A percentile compares a stretch with the other conserved stretches of the same genome.
Conservation (phyloP, 2,329 filamentous ascomycete genomes). For the Neonectria ditissima region DNA sequence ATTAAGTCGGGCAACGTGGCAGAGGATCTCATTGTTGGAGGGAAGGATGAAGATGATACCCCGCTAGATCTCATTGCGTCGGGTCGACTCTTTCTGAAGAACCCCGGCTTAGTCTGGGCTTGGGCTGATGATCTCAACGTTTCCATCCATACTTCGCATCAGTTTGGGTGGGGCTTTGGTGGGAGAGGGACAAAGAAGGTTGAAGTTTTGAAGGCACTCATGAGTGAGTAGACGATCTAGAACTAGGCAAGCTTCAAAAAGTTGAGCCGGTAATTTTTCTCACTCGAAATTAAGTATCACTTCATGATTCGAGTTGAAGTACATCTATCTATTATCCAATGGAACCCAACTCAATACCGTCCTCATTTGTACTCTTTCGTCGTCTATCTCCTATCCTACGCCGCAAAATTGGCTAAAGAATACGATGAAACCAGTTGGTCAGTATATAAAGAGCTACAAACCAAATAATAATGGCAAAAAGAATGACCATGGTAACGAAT, state of each 20-base stretch:
- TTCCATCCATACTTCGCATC: slow-evolving; percentile 60
- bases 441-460: no score
- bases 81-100: slow-evolving; percentile 69
- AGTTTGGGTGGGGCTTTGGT: slow-evolving; percentile 68
- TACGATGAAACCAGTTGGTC: no score
- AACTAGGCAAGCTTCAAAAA: neutral
- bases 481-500: no score
- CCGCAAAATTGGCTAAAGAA: no score
- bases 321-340: no score
- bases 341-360: no score
- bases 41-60: slow-evolving; percentile 49
- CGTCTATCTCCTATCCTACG: no score
- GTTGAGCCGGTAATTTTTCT: neutral
- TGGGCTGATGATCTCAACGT: slow-evolving; percentile 67
- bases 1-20: slow-evolving; percentile 60
- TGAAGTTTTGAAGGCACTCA: neutral
- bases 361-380: no score
- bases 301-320: no score
- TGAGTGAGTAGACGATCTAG: neutral
- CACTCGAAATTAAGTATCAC: neutral
- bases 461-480: no score
- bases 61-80: slow-evolving; percentile 62
- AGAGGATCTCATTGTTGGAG: slow-evolving; percentile 58
- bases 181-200: slow-evolving; percentile 49
- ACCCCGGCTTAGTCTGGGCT: slow-evolving; percentile 66